Conservation (phyloP, 305 asterid genomes). For the Solanum aculeatissimum region DNA sequence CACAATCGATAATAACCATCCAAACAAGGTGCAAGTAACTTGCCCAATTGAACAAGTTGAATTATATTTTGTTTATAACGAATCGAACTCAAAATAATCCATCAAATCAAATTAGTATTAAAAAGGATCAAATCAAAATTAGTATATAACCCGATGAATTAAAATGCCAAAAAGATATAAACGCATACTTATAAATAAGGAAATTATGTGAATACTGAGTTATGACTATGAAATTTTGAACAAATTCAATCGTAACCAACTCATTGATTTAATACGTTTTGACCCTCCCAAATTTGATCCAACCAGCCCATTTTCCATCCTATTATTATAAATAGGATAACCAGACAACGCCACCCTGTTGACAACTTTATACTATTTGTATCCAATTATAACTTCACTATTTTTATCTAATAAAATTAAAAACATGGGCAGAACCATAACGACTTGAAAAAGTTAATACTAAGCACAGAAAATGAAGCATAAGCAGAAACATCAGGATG, state of each 20-base stretch:
- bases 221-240: background rate
- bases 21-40: no score
- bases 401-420: no score
- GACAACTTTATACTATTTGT: background rate
- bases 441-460: no score
- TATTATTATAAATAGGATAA: background rate
- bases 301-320: background rate
- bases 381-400: background rate
- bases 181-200: background rate
- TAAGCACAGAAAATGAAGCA: constrained; percentile 12
- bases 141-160: background rate
- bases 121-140: background rate
- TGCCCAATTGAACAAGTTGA: background rate
- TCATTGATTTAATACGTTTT: background rate
- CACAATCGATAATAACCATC: no score
- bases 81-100: background rate
- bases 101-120: background rate
- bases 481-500: background rate
- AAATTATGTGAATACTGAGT: no score
- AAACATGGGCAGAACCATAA: no score
- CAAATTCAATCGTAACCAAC: background rate
- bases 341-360: background rate
- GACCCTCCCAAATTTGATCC: background rate
- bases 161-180: background rate
- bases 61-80: background rate